Base-by-base conservation (phyloP, 768 basidiomycete species). In the Rhodotorula diobovata region DNA sequence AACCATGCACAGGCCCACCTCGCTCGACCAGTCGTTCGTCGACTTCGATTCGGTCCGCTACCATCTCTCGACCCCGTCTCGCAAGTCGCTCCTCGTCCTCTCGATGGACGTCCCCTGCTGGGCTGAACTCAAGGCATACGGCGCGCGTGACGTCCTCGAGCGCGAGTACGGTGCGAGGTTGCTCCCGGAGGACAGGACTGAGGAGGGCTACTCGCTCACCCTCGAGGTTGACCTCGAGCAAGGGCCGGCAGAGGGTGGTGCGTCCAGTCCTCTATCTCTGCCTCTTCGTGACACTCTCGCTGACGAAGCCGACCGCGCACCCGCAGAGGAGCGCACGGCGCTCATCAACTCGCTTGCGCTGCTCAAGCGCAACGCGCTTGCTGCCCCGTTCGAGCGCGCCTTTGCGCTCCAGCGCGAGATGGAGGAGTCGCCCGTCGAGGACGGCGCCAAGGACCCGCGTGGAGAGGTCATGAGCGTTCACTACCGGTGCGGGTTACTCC, bases 31-130 rank as follows among this genome's bases (percentile, higher is more conserved):
- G 66, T 87, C 91, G 67, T 99, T 99, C 77, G 96, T 98, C 63
- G 96, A 99, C 82, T 99, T 93, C 76, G 96, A 99, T 80, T 90
- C 92, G 60, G 93, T 97, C 64, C 87, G 93, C 55, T 99, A 97
- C 82, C 94, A 90, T 80, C 82, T 98, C 58, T 90, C 90, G 23
- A 93, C 93, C 0, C 90, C 90, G 7, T 87, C 90, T 34, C 87
- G 89, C 79, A 91, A 71, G 54, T 62, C 66, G 16, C 79, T 84
- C 9, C 83, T 98, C 32, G 83, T 90, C 50, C 85, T 99, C 32
- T 98, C 95, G 41, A 98, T 99, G 93, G 88, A 89, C 80, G 93
- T 98, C 68, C 75, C 68, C 21, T 99, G 95, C 83, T 99, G 95
- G 95, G 86, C 89, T 70, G 93, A 98, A 79, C 87, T 99, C 56